Base-by-base conservation (phyloP, 352 stramenopile genomes). In the Globisporangium sylvaticum region DNA sequence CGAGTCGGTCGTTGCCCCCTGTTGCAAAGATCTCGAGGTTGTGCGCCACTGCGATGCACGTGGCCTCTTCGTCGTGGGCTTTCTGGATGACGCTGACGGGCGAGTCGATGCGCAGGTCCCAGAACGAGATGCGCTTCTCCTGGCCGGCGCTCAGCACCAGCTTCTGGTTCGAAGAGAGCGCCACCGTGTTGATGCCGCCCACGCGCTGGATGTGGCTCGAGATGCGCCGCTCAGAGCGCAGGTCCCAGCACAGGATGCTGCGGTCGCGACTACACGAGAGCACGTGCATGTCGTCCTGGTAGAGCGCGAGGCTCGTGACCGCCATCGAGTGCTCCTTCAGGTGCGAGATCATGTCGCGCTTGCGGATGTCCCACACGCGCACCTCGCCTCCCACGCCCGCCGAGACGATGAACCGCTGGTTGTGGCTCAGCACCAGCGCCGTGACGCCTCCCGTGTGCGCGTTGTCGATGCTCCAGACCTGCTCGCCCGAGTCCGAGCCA, bases 351-450 rank as follows among this genome's bases (percentile, higher is more conserved):
- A 97, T 80, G 75, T 97, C 85, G 25, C 94, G 82, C 58, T 86
- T 94, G 65, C 93, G 87, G 58, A 98, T 80, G 71, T 98, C 94
- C 94, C 94, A 98, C 57, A 98, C 90, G 9, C 94, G 85, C 9
- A 98, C 87, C 58, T 97, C 93, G 22, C 94, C 94, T 4, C 83
- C 76, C 6, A 80, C 76, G 3, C 93, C 94, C 2, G 84, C 92
- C 0, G 85, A 91, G 4, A 95, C 84, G 56, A 95, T 83, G 59
- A 95, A 93, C 12, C 86, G 80, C 78, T 97, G 81, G 64, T 98
- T 98, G 76, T 97, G 80, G 66, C 87, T 96, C 64, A 98, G 68
- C 18, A 84, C 75, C 14, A 98, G 74, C n/a, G 91, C 86, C 8
- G 93, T 97, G 46, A 97, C 90, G 22, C 93, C 92, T 53, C 80